Evolutionary conservation across 768 basidiomycete species (phyloP), one percentile per base, ranked within the genome.

Genomic region (Russula compacta): DNA sequence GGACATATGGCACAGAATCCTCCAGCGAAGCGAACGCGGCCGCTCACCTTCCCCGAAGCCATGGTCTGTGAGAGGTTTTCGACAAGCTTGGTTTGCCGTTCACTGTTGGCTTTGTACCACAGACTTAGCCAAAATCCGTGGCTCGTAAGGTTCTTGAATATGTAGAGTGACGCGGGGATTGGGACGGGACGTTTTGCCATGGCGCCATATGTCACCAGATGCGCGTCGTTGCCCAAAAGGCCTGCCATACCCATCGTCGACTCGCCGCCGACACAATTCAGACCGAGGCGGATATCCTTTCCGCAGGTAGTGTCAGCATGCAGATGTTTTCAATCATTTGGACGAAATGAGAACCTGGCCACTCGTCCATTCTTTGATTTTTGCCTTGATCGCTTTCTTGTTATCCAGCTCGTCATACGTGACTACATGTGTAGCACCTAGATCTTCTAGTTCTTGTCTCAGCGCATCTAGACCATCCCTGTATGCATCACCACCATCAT

Each of bases 131-230:
- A 92, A 71, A 86, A 91, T 6, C 89, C 92, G 53, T 82, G 85
- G 24, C 79, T 78, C 0, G 79, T 85, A 64, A 94, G 75, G 70
- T 90, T 87, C 64, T 85, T 90, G 78, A 95, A 95, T 61, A 95
- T 92, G 73, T 90, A 86, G 21, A 84, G 74, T 0, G 87, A 87
- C 0, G 88, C 85, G 1, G 92, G 87, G 21, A 95, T 43, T 12
- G 70, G 1, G 83, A 79, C 17, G 0, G 92, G 89, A 55, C 86
- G 79, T 69, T 87, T 92, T 1, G 92, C 87, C 92, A 95, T 94
- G 6, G 88, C 91, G 33, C 92, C 92, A 57, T 94, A 95, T 0
- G 92, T 90, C 8, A 93, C 85, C 12, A 93, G 78, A 64, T 88
- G 86, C 3, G 86, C 83, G 65, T 86, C 75, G 46, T 77, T 73